These are phyloP conservation scores for Plasmodium blacklocki DNA, from an alignment of 169 alveolate genomes.

Conservation along the genomic window DNA sequence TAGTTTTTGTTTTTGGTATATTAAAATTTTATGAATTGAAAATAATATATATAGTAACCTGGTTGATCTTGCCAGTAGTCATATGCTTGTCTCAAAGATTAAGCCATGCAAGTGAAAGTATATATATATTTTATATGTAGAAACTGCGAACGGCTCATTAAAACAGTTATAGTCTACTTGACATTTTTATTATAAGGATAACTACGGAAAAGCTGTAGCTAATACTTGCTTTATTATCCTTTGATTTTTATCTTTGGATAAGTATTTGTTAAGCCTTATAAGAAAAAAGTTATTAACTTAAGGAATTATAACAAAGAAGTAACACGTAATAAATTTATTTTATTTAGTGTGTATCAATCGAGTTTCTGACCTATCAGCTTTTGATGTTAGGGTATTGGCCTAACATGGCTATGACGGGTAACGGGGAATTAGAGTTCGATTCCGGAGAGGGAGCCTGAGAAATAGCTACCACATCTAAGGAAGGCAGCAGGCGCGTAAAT, in stretches of 20 bases:
- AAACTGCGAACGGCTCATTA: conserved; percentile 90
- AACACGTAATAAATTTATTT: conserved; percentile 70
- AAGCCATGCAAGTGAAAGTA: conserved; percentile 96
- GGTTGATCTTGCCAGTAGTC: conserved; percentile 99
- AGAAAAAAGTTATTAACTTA: conserved; percentile 49
- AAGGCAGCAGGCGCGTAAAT: conserved; percentile 97
- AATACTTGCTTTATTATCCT: conserved; percentile 58
- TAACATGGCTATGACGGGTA: conserved; percentile 95
- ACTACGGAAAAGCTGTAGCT: conserved; percentile 79
- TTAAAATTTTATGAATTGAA: neutral
- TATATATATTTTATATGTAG: conserved; percentile 78
- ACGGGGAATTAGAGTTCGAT: conserved; percentile 97
- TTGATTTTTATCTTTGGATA: neutral
- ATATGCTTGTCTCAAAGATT: conserved; percentile 96
- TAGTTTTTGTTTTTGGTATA: neutral
- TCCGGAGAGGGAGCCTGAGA: conserved; percentile 98
- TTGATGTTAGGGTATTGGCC: conserved; percentile 94
- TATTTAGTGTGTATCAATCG: conserved; percentile 76
- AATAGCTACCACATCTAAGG: conserved; percentile 97
- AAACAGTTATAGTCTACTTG: conserved; percentile 84
- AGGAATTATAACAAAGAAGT: conserved; percentile 76
- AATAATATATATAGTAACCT: conserved; percentile 87
- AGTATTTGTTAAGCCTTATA: conserved; percentile 45
- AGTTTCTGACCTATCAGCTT: conserved; percentile 83
- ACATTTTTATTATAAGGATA: conserved; percentile 63